A percentile compares a stretch with the other conserved stretches of the same genome.
Conservation (phyloP, 1,139 yeast genomes). For the Candida sanyaensis region DNA sequence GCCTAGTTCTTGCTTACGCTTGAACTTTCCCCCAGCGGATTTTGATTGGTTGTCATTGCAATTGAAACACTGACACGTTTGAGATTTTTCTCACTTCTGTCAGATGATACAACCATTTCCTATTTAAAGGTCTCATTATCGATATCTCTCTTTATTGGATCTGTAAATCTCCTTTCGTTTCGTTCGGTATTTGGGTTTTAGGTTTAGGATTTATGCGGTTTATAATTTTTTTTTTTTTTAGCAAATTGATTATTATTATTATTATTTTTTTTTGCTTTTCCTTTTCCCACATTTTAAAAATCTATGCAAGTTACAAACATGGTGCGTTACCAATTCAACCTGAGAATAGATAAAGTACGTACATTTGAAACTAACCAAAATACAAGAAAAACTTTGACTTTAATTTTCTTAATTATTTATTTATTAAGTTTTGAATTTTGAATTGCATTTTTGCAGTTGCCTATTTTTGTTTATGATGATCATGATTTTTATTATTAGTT, state of each 20-base stretch:
- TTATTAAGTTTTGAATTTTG: neutral
- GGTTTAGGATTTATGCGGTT: neutral
- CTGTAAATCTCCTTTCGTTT: neutral
- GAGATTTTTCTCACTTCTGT: no score
- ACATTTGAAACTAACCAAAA: neutral
- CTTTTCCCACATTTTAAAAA: neutral
- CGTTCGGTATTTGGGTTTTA: neutral
- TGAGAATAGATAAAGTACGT: neutral
- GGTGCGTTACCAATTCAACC: constrained; percentile 1
- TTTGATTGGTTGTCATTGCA: neutral
- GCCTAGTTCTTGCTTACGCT: neutral
- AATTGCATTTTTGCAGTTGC: neutral
- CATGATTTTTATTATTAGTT: neutral
- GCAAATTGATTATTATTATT: no score
- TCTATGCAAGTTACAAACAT: neutral
- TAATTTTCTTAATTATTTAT: neutral
- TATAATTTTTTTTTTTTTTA: neutral
- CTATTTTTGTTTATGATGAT: neutral
- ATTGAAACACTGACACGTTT: neutral
- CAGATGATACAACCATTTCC: no score
- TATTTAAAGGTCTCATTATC: neutral
- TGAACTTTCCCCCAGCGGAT: neutral
- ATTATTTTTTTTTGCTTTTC: neutral
- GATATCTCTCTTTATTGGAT: neutral
- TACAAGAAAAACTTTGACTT: neutral